phyloP scores from a whole-genome alignment of 805 yeast species.

The Saccharomycopsis microspora region DNA sequence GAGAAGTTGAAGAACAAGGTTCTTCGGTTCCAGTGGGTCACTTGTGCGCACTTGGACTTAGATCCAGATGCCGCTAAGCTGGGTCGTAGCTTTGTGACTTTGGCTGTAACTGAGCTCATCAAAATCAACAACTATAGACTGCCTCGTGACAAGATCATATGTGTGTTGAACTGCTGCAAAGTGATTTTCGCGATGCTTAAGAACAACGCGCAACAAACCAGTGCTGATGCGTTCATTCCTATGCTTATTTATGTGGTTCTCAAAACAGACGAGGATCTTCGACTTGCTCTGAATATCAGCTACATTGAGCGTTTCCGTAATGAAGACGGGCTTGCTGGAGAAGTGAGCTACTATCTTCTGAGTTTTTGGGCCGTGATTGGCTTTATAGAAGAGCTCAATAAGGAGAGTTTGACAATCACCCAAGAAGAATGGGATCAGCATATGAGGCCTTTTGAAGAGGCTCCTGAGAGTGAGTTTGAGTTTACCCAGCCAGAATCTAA shows the following conservation, averaged over 20 bases:
- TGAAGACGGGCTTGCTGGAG: constrained; percentile 70
- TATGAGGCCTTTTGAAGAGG: constrained; percentile 28
- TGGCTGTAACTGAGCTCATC: constrained; percentile 64
- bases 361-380: constrained; percentile 84
- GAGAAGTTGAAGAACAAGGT: constrained; percentile 36
- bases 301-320: constrained; percentile 81
- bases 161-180: constrained; percentile 84
- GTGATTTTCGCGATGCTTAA: constrained; percentile 82
- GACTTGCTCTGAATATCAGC: constrained; percentile 62
- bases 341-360: constrained; percentile 81
- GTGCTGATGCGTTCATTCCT: constrained; percentile 94
- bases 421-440: constrained; percentile 48
- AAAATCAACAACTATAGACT: constrained; percentile 80
- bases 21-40: constrained; percentile 59
- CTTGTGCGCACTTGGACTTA: constrained; percentile 72
- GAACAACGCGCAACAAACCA: constrained; percentile 47
- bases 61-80: constrained; percentile 35
- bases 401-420: constrained; percentile 46
- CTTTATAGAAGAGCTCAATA: constrained; percentile 54
- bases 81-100: constrained; percentile 42
- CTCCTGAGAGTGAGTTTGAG: constrained; percentile 2
- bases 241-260: constrained; percentile 68
- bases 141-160: constrained; percentile 89
- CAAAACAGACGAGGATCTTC: constrained; percentile 23
- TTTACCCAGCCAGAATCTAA: constrained; percentile 1